Conservation (phyloP, 2,329 filamentous ascomycete species). For the Nannizziopsis arthrosporioides region DNA sequence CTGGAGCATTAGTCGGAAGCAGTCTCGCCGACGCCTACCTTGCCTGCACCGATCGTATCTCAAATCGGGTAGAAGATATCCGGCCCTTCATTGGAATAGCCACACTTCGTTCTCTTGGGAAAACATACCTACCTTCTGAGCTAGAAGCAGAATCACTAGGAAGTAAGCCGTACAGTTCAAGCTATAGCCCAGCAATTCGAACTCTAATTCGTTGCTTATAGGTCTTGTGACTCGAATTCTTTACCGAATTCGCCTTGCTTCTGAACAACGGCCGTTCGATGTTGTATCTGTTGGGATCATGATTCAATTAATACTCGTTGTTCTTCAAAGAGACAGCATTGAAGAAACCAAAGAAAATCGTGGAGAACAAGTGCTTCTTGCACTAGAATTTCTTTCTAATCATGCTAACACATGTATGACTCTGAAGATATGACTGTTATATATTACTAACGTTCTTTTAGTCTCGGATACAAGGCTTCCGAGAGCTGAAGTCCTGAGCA, state of each 20-base stretch:
- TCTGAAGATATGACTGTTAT: conserved; percentile 5
- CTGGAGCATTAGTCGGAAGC: conserved; percentile 69
- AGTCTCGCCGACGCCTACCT: conserved; percentile 67
- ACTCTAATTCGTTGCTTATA: conserved; percentile 15
- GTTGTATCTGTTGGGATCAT: conserved; percentile 77
- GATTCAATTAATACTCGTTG: conserved; percentile 65
- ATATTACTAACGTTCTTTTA: conserved; percentile 18
- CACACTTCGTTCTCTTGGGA: conserved; percentile 65
- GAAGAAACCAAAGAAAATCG: conserved; percentile 55
- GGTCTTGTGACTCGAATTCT: conserved; percentile 72
- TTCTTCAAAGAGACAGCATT: conserved; percentile 70
- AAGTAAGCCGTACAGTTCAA: conserved; percentile 33
- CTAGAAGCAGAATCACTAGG: conserved; percentile 71
- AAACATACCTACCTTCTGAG: conserved; percentile 58
- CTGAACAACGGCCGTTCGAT: conserved; percentile 91
- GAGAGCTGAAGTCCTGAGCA: conserved; percentile 58
- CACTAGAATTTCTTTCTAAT: conserved; percentile 76
- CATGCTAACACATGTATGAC: conserved; percentile 63
- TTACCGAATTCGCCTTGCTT: conserved; percentile 78
- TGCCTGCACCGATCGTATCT: conserved; percentile 62
- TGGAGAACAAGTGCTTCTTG: conserved; percentile 77
- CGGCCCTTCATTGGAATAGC: conserved; percentile 79
- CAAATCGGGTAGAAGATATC: conserved; percentile 60
- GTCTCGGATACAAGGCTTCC: conserved; percentile 61
- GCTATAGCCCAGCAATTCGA: background rate